Percentiles rank a stretch among this genome's conserved stretches.
Conservation (phyloP, 2,329 filamentous ascomycete species). For the Ophiostoma perfectum region DNA sequence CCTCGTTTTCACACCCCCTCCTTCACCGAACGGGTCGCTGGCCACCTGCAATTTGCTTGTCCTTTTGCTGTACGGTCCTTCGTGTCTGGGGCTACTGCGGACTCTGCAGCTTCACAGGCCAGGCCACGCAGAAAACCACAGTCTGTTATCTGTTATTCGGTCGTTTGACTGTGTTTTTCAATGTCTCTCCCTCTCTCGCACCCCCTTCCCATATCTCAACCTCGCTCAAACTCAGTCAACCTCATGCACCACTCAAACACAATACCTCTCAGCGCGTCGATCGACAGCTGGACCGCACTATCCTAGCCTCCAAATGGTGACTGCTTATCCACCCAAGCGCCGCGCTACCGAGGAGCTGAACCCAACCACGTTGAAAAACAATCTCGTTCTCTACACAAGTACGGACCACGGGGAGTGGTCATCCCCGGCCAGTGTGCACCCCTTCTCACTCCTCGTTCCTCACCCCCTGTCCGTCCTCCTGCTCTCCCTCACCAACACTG, state of each 20-base stretch:
- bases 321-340: slow-evolving; percentile 6
- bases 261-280: not conserved
- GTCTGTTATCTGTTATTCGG: too few species aligned
- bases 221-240: too few species aligned
- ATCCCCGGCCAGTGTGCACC: not conserved
- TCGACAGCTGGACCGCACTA: slow-evolving; percentile 16
- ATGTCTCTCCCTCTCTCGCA: too few species aligned
- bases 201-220: too few species aligned
- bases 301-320: slow-evolving; percentile 7
- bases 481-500: not conserved
- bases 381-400: not conserved
- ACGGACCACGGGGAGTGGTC: slow-evolving; percentile 3
- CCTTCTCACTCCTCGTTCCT: not conserved
- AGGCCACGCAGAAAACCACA: too few species aligned
- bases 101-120: not conserved
- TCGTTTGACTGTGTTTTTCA: too few species aligned
- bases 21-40: slow-evolving; percentile 19
- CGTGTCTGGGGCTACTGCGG: not conserved
- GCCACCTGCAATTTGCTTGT: slow-evolving; percentile 5
- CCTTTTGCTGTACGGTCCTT: slow-evolving; percentile 9
- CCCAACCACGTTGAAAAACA: slow-evolving; percentile 8
- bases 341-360: slow-evolving; percentile 14
- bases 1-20: slow-evolving; percentile 16
- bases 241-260: too few species aligned
- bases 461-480: slow-evolving; percentile 3